phyloP scores from a whole-genome alignment of 768 basidiomycete species.

The Phallus indusiatus region DNA sequence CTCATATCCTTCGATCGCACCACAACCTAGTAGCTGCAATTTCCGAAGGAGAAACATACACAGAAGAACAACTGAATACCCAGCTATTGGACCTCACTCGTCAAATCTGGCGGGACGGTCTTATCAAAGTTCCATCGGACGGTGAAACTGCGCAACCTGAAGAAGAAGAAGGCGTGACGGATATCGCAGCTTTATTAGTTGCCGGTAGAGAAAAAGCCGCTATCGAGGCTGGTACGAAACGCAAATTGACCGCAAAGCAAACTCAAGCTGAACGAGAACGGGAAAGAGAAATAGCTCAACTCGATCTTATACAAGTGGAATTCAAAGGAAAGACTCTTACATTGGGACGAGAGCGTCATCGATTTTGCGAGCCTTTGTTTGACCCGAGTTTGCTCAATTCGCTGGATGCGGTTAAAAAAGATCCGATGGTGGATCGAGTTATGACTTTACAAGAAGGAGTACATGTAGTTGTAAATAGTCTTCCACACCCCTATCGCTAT shows the following conservation, averaged over 20 bases:
- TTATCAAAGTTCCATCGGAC: too few species aligned
- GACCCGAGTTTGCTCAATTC: constrained; percentile 51
- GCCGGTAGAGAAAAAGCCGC: too few species aligned
- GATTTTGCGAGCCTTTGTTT: constrained; percentile 86
- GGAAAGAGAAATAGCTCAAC: constrained; percentile 71
- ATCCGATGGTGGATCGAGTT: constrained; percentile 14
- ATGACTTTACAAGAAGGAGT: constrained; percentile 59
- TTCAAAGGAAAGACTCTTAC: constrained; percentile 66
- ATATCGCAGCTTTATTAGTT: too few species aligned
- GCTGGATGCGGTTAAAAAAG: constrained; percentile 19
- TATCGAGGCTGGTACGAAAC: too few species aligned
- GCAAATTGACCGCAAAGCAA: too few species aligned
- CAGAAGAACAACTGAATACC: constrained; percentile 34
- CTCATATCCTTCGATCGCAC: constrained; percentile 61
- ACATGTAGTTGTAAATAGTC: constrained; percentile 48
- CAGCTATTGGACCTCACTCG: constrained; percentile 56
- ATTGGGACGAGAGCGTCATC: constrained; percentile 80
- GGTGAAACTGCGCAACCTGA: too few species aligned
- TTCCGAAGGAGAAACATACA: constrained; percentile 28
- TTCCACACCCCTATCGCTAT: constrained; percentile 57
- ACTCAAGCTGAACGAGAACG: too few species aligned
- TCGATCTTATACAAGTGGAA: constrained; percentile 70
- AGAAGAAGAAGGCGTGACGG: too few species aligned
- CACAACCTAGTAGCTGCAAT: constrained; percentile 50
- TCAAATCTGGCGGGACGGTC: constrained; percentile 55